These are phyloP conservation scores for Suillus alpinus DNA, from an alignment of 768 basidiomycete genomes.

Conservation along the genomic window DNA sequence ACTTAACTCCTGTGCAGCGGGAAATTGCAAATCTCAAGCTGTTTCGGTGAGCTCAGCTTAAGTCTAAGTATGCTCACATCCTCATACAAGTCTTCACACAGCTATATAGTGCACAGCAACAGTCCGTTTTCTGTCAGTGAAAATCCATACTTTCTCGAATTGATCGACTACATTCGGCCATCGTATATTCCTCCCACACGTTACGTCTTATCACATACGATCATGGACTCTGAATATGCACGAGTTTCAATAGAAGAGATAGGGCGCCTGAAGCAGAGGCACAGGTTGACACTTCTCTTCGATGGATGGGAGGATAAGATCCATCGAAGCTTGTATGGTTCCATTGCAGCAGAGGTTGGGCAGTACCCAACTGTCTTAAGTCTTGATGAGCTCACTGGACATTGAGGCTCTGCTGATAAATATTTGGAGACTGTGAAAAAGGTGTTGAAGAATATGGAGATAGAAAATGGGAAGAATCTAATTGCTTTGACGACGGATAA, in stretches of 20 bases:
- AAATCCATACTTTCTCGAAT: not conserved
- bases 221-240: conserved; percentile 20
- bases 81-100: not conserved
- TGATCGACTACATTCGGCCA: conserved; percentile 13
- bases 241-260: conserved; percentile 17
- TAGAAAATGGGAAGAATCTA: no score
- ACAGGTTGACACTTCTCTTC: conserved; percentile 21
- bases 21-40: not conserved
- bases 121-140: not conserved
- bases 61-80: not conserved
- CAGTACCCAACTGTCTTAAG: conserved; percentile 20
- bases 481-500: no score
- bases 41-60: not conserved
- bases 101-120: not conserved
- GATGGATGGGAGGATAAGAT: conserved; percentile 33
- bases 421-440: no score
- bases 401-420: no score
- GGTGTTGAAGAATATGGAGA: no score
- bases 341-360: conserved; percentile 20
- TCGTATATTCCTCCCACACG: conserved; percentile 18
- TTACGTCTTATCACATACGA: conserved; percentile 19
- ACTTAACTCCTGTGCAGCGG: not conserved
- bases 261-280: conserved; percentile 3
- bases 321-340: conserved; percentile 23
- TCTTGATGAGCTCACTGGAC: no score